Conservation (phyloP, 257 asterid species). For the Euphrasia confusa region DNA sequence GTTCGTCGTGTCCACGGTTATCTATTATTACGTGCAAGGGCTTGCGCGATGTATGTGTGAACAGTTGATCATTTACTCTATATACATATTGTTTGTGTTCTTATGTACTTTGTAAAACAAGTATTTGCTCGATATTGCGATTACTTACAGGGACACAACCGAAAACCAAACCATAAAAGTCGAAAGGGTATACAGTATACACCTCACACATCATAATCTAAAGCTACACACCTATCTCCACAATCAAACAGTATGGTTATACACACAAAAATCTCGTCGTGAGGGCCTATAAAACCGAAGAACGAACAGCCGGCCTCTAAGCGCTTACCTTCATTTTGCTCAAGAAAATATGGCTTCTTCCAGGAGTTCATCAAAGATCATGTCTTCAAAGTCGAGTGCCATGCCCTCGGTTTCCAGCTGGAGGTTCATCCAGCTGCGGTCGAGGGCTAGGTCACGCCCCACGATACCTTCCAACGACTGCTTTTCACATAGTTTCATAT, state of each 20-base stretch:
- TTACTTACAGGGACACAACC: background rate
- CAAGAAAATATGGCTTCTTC: constrained; percentile 45
- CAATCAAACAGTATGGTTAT: too few relatives aligned
- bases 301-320: background rate
- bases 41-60: background rate
- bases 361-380: constrained; percentile 53
- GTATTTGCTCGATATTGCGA: too few relatives aligned
- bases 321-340: background rate
- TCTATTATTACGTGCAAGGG: constrained; percentile 18
- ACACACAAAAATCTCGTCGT: too few relatives aligned
- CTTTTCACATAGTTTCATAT: constrained; percentile 29
- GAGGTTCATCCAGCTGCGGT: constrained; percentile 79
- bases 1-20: background rate
- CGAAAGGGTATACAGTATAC: background rate
- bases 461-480: constrained; percentile 43
- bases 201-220: background rate
- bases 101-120: too few relatives aligned
- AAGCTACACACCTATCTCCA: too few relatives aligned
- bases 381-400: constrained; percentile 61
- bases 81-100: background rate
- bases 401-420: constrained; percentile 57
- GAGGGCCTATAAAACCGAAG: background rate
- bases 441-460: constrained; percentile 42
- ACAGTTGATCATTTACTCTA: background rate
- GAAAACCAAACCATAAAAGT: background rate